Conservation (phyloP, 257 asterid genomes). For the Nicotiana paniculata region DNA sequence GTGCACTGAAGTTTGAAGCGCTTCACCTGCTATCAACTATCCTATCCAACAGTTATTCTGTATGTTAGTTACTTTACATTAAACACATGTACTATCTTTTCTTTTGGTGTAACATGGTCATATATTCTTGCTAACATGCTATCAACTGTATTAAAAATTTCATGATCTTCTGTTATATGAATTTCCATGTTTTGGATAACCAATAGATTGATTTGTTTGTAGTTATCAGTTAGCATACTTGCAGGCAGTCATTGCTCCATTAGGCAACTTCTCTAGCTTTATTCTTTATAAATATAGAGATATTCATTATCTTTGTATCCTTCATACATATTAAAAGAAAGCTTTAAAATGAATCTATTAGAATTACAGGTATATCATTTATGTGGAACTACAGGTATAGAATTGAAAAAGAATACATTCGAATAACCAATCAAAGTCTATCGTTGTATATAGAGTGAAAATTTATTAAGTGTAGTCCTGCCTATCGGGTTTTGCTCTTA, state of each 20-base stretch:
- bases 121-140: not conserved
- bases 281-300: not conserved
- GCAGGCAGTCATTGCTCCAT: not conserved
- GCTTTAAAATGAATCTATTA: not conserved
- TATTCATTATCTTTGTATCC: not conserved
- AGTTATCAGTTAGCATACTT: not conserved
- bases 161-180: not conserved
- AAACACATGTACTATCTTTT: not conserved
- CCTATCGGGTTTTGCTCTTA: not conserved
- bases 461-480: not conserved
- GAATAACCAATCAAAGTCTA: not conserved
- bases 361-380: not conserved
- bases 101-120: not conserved
- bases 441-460: not conserved
- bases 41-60: constrained; percentile 61
- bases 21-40: constrained; percentile 71
- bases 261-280: not conserved
- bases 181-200: not conserved
- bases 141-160: not conserved
- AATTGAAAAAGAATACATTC: not conserved
- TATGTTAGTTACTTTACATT: constrained; percentile 23
- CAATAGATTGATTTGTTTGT: not conserved
- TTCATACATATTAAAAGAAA: not conserved
- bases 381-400: not conserved
- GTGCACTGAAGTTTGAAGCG: constrained; percentile 75